A percentile compares a stretch with the other conserved stretches of the same genome.
Conservation (phyloP, 164 flowering plant species). For the Vitis riparia region DNA sequence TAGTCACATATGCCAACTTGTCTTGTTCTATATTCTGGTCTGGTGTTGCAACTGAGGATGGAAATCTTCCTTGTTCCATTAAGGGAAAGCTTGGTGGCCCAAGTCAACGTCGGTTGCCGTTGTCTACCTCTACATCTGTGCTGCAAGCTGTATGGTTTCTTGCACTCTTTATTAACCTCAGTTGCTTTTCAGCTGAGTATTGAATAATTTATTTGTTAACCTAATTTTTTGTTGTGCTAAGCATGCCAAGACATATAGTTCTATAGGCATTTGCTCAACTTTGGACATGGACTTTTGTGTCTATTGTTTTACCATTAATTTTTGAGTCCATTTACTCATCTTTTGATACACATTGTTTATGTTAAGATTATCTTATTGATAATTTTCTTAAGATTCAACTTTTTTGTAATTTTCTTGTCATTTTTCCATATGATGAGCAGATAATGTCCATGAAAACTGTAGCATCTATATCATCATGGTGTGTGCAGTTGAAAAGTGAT, state of each 20-base stretch:
- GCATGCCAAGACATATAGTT: too few relatives aligned
- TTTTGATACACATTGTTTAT: not conserved
- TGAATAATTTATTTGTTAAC: not conserved
- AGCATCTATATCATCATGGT: constrained; percentile 59
- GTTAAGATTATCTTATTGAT: not conserved
- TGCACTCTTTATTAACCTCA: not conserved
- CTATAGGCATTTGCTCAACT: too few relatives aligned
- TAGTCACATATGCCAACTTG: constrained; percentile 53
- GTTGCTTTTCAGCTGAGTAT: not conserved
- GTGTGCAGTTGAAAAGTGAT: constrained; percentile 33
- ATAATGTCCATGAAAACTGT: constrained; percentile 58
- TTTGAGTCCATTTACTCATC: not conserved
- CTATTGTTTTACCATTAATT: not conserved
- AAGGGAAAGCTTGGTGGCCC: constrained; percentile 96
- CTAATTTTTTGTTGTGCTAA: not conserved
- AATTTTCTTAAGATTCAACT: not conserved
- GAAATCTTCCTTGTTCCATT: constrained; percentile 60
- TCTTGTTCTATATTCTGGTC: constrained; percentile 75
- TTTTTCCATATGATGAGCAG: constrained; percentile 40
- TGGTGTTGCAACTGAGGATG: constrained; percentile 20
- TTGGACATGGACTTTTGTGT: not conserved
- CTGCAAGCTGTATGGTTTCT: constrained; percentile 71
- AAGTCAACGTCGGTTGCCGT: constrained; percentile 80
- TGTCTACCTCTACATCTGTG: constrained; percentile 53
- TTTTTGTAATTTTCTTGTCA: constrained; percentile 1